Evolutionary conservation across 2,329 filamentous ascomycete genomes (phyloP), one percentile per base, ranked within the genome.

Genomic region (Ophiostoma tasmaniense): DNA sequence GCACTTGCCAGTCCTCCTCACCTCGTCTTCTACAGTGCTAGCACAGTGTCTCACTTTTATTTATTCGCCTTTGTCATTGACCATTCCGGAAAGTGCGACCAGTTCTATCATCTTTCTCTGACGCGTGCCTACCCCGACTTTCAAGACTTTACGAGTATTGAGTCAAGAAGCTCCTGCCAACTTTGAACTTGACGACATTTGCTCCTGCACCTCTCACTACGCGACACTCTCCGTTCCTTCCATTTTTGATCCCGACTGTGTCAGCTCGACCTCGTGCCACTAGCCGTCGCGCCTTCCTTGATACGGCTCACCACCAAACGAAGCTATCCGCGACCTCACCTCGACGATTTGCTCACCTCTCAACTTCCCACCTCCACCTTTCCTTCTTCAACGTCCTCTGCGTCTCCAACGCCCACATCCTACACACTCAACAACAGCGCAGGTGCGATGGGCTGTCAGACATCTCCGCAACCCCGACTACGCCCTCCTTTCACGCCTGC

Each of bases 361-460:
- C 30, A 33, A 6, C 55, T 14, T 61, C 25, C 3, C 10, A 64
- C 30, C 17, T 22, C 33, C 37, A 14, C 37, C 11, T 39, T 11
- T 5, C 61, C 30, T 64, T 37, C 33, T 25, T 20, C 28, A 22
- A 17, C 28, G 5, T 28, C 8, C n/a, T 2, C 3, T 4, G 25
- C 50, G 14, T n/a, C 28, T 28, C 8, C 59, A 33, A 33, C 28
- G 10, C 30, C 42, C 14, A 22, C 17, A 8, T 55, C 10, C 50
- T 13, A 42, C 33, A n/a, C 2, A 37, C 52, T 25, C n/a, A n/a
- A 17, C 25, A 45, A 45, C 25, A 28, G 35, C 39, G 67, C 69
- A 70, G 69, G 69, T 70, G 69, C 66, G 66, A 70, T 70, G 69
- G 66, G 66, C 69, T 64, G 64, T 68, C 69, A 68, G 28, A 33